These are phyloP conservation scores for Wickerhamomyces chaumierensis DNA, from an alignment of 805 yeast genomes.

Conservation along the genomic window DNA sequence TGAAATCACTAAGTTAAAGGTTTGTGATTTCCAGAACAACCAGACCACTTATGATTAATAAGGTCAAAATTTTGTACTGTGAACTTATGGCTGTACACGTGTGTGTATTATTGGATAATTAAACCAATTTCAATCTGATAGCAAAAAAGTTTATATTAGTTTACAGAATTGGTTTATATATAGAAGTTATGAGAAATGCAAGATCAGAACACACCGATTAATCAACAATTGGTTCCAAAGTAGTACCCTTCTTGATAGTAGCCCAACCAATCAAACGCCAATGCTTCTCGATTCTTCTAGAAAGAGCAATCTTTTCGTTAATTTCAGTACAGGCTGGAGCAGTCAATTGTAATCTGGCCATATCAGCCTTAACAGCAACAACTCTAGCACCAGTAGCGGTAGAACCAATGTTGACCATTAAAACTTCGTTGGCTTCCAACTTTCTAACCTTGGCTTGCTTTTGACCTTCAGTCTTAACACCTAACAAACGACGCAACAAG, in stretches of 20 bases:
- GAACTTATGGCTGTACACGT: too few relatives aligned
- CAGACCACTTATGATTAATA: conserved; percentile 16
- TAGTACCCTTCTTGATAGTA: conserved; percentile 87
- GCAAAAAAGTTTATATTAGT: too few relatives aligned
- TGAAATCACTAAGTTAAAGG: conserved; percentile 54
- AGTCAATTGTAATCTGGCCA: conserved; percentile 95
- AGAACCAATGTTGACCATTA: conserved; percentile 98
- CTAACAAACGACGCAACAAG: conserved; percentile 89
- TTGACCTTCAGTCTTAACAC: conserved; percentile 97
- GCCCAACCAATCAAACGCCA: conserved; percentile 99
- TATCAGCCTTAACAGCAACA: conserved; percentile 94
- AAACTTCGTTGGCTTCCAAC: conserved; percentile 85
- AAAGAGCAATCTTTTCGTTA: conserved; percentile 95
- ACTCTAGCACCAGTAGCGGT: conserved; percentile 99
- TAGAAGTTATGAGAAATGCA: neutral
- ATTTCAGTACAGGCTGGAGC: conserved; percentile 98
- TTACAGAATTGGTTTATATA: neutral
- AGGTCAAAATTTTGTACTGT: too few relatives aligned
- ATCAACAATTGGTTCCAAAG: conserved; percentile 55
- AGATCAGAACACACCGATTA: neutral
- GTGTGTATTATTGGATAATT: too few relatives aligned
- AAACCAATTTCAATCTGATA: too few relatives aligned
- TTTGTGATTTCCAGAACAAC: conserved; percentile 69
- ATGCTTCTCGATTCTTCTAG: conserved; percentile 98
- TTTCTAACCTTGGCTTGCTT: conserved; percentile 95